Evolutionary conservation across 2,329 filamentous ascomycete genomes (phyloP), one percentile per base, ranked within the genome.

Genomic region (Ilyonectria destructans): DNA sequence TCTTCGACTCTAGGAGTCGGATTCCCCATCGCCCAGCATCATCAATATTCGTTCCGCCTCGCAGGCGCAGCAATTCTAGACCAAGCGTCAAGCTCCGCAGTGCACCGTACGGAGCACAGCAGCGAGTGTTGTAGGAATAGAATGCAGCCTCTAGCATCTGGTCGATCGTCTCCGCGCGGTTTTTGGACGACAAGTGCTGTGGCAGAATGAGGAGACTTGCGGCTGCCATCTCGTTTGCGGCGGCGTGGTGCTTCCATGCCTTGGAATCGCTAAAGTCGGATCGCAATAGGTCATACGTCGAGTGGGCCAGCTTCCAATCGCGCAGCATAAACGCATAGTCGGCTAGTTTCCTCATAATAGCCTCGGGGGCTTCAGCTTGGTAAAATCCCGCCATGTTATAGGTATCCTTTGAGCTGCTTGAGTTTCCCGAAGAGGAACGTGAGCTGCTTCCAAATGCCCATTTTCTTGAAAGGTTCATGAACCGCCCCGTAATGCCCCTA

Each of bases 311-410:
- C 81, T 97, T 98, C 90, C 93, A 99, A 80, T 99, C 97, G 35
- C 96, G 90, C 43, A 99, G 87, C 95, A 99, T 98, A 77, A 99
- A 97, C 12, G 95, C 92, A 81, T 96, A 98, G 79, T 99, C 96
- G 49, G 94, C 96, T 56, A 99, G 85, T 78, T 97, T 97, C 40
- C 96, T 91, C 89, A 99, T 93, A 57, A 96, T 88, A 4, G 96
- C 95, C 83, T 99, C 97, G 0, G 95, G 91, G 0, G 93, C 85
- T 69, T 97, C 94, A 1, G 94, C 92, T 29, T 89, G 87, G 80
- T 98, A 99, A 79, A 93, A 97, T 1, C 95, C 95, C 7, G 90
- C 81, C 43, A 87, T 82, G 80, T 98, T 94, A 80, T 97, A 98
- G 77, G 95, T 97, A 74, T 88, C 90, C 60, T 82, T 85, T 6